A percentile compares a stretch with the other conserved stretches of the same genome.
Evolutionary conservation across 805 yeast genomes (phyloP).

Genomic region (Maudiozyma serrabonitensis): DNA sequence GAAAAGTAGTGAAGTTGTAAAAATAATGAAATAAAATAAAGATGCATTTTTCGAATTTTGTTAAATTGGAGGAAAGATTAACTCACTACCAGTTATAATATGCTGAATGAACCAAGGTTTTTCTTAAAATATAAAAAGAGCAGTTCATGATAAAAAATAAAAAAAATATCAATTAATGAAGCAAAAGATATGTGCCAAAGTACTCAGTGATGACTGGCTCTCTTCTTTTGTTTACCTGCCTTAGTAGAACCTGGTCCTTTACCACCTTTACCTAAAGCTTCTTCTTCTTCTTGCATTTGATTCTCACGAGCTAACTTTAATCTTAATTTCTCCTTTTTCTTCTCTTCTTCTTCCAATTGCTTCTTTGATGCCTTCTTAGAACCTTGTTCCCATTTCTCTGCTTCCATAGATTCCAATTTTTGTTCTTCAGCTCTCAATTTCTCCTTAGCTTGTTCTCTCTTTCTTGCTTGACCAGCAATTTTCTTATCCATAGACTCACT

Average conservation of each 20-base stretch:
- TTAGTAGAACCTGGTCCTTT: constrained; percentile 6
- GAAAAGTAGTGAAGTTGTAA: no score
- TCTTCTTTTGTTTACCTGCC: constrained; percentile 8
- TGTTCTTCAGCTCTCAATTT: constrained; percentile 19
- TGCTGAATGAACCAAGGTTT: no score
- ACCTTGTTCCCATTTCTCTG: constrained; percentile 28
- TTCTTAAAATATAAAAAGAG: no score
- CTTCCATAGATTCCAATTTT: constrained; percentile 26
- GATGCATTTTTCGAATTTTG: no score
- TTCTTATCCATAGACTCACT: constrained; percentile 29
- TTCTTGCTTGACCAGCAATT: constrained; percentile 28
- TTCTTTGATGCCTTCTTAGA: constrained; percentile 18
- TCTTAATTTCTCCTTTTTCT: constrained; percentile 22
- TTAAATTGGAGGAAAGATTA: no score
- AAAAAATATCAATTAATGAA: no score
- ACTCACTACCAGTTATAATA: no score
- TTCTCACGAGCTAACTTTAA: constrained; percentile 27
- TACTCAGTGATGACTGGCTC: constrained; percentile 1
- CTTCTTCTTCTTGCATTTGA: constrained; percentile 27
- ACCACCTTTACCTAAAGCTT: constrained; percentile 17
- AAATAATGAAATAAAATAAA: no score
- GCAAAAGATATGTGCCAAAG: not conserved
- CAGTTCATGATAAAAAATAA: no score
- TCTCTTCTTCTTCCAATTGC: constrained; percentile 25
- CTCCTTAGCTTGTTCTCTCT: constrained; percentile 24